Conservation (phyloP, 768 basidiomycete genomes). For the Boletus rufocinnamomeus region DNA sequence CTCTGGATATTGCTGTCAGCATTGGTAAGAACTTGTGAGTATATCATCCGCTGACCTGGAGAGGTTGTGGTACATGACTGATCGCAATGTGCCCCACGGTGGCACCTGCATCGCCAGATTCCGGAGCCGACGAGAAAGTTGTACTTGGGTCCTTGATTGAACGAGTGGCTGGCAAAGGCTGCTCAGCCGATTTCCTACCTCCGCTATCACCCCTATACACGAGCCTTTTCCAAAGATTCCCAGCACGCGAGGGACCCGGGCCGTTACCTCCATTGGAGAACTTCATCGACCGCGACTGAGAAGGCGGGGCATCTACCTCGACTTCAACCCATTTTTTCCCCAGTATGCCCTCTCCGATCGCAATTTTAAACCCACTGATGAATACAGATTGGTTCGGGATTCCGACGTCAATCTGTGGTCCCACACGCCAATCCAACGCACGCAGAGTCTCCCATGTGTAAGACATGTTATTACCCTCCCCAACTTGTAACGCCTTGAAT, state of each 20-base stretch:
- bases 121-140: neutral
- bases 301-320: constrained; percentile 2
- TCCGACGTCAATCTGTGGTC: constrained; percentile 1
- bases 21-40: neutral
- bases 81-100: neutral
- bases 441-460: constrained; percentile 20
- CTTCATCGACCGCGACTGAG: neutral
- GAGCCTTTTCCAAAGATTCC: constrained; percentile 7
- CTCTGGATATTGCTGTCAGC: neutral
- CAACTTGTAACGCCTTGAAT: constrained; percentile 17
- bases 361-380: constrained; percentile 27
- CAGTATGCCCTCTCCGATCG: neutral
- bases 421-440: constrained; percentile 12
- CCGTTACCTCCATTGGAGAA: neutral
- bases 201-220: neutral
- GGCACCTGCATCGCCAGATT: neutral
- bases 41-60: neutral
- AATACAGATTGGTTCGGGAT: constrained; percentile 26
- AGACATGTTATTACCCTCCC: constrained; percentile 7
- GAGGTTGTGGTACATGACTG: constrained; percentile 4
- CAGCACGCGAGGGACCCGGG: neutral
- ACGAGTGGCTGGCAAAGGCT: neutral
- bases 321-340: constrained; percentile 5
- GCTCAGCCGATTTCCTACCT: neutral
- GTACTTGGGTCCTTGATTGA: neutral